Evolutionary conservation across 2,329 filamentous ascomycete genomes (phyloP).

Genomic region (Nectriaceae sp.): DNA sequence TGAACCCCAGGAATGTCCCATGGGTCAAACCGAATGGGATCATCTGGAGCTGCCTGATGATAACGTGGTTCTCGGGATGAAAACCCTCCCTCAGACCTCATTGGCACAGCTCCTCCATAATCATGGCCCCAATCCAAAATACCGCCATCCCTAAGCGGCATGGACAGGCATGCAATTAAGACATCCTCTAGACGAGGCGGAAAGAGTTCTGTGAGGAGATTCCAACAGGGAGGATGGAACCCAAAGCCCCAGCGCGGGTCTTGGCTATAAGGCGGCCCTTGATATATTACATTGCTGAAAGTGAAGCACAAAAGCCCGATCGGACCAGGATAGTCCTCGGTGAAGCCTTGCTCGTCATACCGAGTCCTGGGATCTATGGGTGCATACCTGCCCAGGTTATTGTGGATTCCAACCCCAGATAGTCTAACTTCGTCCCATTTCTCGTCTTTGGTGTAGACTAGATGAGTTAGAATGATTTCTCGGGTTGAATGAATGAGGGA

Average conservation of each 20-base stretch:
- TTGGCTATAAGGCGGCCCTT: background rate
- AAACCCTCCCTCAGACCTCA: background rate
- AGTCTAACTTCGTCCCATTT: conserved; percentile 1
- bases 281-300: background rate
- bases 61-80: background rate
- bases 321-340: background rate
- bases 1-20: conserved; percentile 1
- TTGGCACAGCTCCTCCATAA: conserved; percentile 5
- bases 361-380: background rate
- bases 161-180: conserved; percentile 10
- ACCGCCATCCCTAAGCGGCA: background rate
- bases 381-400: background rate
- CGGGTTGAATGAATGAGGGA: background rate
- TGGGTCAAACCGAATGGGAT: conserved; percentile 2
- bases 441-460: background rate
- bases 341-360: background rate
- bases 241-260: conserved; percentile 15
- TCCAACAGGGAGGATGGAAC: conserved; percentile 13
- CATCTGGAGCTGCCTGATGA: background rate
- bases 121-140: conserved; percentile 17
- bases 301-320: background rate
- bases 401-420: background rate
- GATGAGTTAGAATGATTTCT: background rate
- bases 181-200: background rate
- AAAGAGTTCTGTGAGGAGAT: conserved; percentile 2